phyloP scores from a whole-genome alignment of 331 rosid genomes.

The Pyracantha coccinea region DNA sequence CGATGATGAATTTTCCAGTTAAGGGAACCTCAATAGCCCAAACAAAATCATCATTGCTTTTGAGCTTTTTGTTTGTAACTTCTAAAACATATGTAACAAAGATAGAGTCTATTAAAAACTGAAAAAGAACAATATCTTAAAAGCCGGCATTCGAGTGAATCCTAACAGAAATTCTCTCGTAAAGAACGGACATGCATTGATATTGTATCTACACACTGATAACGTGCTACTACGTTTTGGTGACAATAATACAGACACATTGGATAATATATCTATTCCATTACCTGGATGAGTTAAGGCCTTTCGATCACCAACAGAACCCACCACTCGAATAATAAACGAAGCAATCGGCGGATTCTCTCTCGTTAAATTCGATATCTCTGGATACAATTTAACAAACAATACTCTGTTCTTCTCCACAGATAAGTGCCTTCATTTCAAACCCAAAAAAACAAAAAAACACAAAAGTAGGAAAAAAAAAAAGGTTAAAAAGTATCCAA shows the following conservation, averaged over 20 bases:
- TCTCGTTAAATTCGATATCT: slow-evolving; percentile 55
- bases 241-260: too few relatives aligned
- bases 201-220: too few relatives aligned
- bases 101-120: not conserved
- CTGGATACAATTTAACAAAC: slow-evolving; percentile 72
- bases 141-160: not conserved
- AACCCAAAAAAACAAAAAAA: not conserved
- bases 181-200: too few relatives aligned
- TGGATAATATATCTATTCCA: not conserved
- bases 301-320: slow-evolving; percentile 68
- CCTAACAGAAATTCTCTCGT: too few relatives aligned
- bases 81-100: slow-evolving; percentile 29
- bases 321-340: slow-evolving; percentile 55
- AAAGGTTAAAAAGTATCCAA: not conserved
- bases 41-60: slow-evolving; percentile 73
- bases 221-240: too few relatives aligned
- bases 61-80: slow-evolving; percentile 62
- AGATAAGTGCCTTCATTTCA: slow-evolving; percentile 69
- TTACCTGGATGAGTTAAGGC: slow-evolving; percentile 74
- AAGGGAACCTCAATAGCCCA: slow-evolving; percentile 87
- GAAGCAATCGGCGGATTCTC: slow-evolving; percentile 88
- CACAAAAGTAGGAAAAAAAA: not conserved
- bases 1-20: slow-evolving; percentile 82
- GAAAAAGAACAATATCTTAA: not conserved
- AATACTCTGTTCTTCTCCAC: slow-evolving; percentile 72